Evolutionary conservation across 1,284 basidiomycete species (phyloP).

Genomic region (Rhodotorula sp.): DNA sequence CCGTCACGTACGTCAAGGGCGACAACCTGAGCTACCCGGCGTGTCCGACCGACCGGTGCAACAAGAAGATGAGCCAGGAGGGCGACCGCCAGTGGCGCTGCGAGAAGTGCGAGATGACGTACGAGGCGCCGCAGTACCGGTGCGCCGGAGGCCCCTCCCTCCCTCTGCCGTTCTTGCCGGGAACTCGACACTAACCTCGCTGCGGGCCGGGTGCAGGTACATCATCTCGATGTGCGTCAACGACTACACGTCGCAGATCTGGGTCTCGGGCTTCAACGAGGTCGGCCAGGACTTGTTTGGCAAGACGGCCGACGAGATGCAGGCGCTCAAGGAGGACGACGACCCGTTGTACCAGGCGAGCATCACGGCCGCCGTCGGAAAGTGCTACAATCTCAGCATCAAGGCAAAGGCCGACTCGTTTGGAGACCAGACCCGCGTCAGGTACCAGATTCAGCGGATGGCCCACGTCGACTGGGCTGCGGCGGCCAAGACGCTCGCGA

Average conservation of each 20-base stretch:
- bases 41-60: conserved; percentile 78
- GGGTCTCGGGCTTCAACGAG: conserved; percentile 97
- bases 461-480: conserved; percentile 68
- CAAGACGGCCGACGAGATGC: conserved; percentile 76
- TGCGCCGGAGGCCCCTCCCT: conserved; percentile 54
- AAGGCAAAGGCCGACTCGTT: conserved; percentile 85
- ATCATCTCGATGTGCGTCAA: conserved; percentile 84
- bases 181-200: neutral
- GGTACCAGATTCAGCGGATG: conserved; percentile 76
- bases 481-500: conserved; percentile 58
- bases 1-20: conserved; percentile 83
- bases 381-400: conserved; percentile 79
- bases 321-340: conserved; percentile 69
- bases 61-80: conserved; percentile 83
- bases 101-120: conserved; percentile 86
- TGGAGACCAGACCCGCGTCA: conserved; percentile 69
- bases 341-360: conserved; percentile 65
- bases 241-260: conserved; percentile 84
- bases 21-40: conserved; percentile 90
- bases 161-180: too few species aligned
- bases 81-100: conserved; percentile 74
- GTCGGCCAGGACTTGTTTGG: conserved; percentile 76
- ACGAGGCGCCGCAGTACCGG: conserved; percentile 77
- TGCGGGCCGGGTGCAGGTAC: conserved; percentile 62
- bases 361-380: conserved; percentile 68